Percentiles rank a stretch among this genome's conserved stretches.
Conservation (phyloP, 2,329 filamentous ascomycete genomes). For the Aureobasidium pullulans region DNA sequence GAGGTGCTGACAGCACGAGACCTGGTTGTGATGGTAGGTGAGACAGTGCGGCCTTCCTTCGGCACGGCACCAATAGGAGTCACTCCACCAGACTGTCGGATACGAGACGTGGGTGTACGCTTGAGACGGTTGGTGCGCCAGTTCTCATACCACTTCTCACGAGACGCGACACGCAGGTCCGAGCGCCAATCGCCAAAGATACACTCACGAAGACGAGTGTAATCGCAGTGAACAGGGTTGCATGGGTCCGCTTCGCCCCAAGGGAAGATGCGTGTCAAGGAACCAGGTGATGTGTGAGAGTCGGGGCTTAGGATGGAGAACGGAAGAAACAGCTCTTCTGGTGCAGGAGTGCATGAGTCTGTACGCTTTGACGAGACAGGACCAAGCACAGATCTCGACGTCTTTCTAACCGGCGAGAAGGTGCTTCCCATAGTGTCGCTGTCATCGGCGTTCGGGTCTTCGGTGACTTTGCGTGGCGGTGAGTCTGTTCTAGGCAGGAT, state of each 20-base stretch:
- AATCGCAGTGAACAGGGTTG: conserved; percentile 88
- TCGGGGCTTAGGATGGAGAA: conserved; percentile 93
- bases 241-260: conserved; percentile 97
- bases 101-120: conserved; percentile 22
- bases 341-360: conserved; percentile 28
- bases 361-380: conserved; percentile 15
- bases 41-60: conserved; percentile 21
- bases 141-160: conserved; percentile 90
- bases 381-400: conserved; percentile 17
- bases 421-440: conserved; percentile 30
- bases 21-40: background rate
- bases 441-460: conserved; percentile 17
- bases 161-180: conserved; percentile 82
- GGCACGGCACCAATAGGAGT: conserved; percentile 28
- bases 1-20: conserved; percentile 4
- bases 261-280: conserved; percentile 80
- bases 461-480: conserved; percentile 23
- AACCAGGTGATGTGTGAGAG: conserved; percentile 61
- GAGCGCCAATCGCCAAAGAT: conserved; percentile 91
- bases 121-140: conserved; percentile 64
- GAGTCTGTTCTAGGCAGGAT: conserved; percentile 33
- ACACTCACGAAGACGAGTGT: conserved; percentile 78
- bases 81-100: conserved; percentile 27
- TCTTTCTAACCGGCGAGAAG: conserved; percentile 28
- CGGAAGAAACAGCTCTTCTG: conserved; percentile 63